Base-by-base conservation (phyloP, 2,329 filamentous ascomycete species). In the Trichoderma breve region DNA sequence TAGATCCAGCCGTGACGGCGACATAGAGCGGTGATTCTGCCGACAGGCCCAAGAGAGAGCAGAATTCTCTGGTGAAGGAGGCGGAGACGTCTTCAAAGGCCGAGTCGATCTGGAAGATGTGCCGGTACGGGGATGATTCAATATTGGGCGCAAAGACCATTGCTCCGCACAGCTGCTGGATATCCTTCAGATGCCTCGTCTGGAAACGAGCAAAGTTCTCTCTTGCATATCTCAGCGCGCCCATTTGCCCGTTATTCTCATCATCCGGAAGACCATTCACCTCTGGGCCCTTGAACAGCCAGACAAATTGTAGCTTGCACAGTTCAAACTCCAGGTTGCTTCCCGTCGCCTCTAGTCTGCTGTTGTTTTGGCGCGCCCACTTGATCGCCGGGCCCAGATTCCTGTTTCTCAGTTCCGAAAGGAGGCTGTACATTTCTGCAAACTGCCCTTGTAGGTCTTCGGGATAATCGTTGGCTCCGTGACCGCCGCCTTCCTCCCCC, bases 321-420 rank as follows among this genome's bases (percentile, higher is more conserved):
- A 99, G 89, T 78, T 99, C 95, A 74, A 98, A 99, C 80, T 98
- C 95, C 2, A 99, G 88, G 76, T 97, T 97, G 78, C 94, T 97
- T 3, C 95, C 95, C 62, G 94, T 89, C 4, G 88, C 87, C 78
- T 97, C 94, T 3, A 99, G 86, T 30, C 90, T 85, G 6, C 82
- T 81, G 72, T 90, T 91, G 77, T 98, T 92, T 30, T 86, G 79
- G 47, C 90, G 86, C 0, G 96, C 93, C 96, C 96, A 99, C 70
- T 88, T 84, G 28, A 99, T 98, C 1, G 96, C 96, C 0, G 94
- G 93, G 0, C 88, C 81, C 2, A 98, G 87, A 76, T 98, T 93
- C 65, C 87, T 88, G 30, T 89, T 84, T 75, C 92, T 92, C 72
- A 98, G 85, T 71, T 95, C 87, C 73, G 92, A 89, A 9, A 99